Evolutionary conservation across 2,329 filamentous ascomycete genomes (phyloP).

Genomic region (Karstenula rhodostoma): DNA sequence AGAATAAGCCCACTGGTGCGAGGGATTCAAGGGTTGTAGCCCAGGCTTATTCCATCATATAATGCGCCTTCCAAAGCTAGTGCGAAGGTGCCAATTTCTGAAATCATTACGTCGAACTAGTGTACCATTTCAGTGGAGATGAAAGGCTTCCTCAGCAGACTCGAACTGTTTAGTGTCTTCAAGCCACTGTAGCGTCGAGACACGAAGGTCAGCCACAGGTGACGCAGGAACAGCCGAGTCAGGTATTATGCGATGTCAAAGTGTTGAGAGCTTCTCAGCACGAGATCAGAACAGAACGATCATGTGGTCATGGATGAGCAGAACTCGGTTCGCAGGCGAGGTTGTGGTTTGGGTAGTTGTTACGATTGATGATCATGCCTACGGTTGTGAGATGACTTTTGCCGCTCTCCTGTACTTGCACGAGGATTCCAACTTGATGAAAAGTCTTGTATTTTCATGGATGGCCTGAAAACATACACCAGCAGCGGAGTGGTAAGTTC

Average conservation of each 20-base stretch:
- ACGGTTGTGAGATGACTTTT: not conserved
- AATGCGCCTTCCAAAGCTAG: not conserved
- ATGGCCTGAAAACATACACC: not conserved
- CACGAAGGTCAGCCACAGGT: not conserved
- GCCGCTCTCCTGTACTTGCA: not conserved
- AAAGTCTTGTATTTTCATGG: not conserved
- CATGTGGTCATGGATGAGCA: not conserved
- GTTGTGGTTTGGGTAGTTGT: not conserved
- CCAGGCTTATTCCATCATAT: not conserved
- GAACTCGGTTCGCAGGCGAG: not conserved
- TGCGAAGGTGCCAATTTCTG: not conserved
- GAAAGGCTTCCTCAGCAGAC: not conserved
- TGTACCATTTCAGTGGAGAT: not conserved
- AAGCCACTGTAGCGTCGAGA: conserved; percentile 7
- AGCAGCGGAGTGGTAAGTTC: not conserved
- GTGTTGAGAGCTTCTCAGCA: not conserved
- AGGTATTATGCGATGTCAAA: not conserved
- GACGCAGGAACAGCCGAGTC: not conserved
- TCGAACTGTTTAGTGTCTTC: not conserved
- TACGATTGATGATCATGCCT: not conserved
- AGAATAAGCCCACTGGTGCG: not conserved
- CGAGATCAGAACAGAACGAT: not conserved
- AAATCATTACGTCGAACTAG: not conserved
- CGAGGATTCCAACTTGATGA: not conserved
- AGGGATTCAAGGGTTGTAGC: not conserved